Percentiles rank a stretch among this genome's conserved stretches.
Evolutionary conservation across 73 alveolate species (phyloP).

Genomic region (Paramecium sonneborni): DNA sequence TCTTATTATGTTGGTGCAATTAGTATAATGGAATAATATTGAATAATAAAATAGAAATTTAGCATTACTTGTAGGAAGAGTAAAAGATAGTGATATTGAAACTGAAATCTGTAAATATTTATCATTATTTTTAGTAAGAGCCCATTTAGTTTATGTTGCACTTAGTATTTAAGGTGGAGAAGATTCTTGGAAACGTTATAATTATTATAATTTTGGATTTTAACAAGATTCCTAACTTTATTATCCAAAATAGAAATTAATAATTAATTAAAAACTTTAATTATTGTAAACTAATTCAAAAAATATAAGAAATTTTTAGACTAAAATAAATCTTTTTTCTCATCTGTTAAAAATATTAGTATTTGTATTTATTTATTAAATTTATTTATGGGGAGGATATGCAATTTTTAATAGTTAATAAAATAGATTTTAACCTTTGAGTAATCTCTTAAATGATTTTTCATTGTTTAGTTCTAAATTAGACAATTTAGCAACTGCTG

Average conservation of each 20-base stretch:
- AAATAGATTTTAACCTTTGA: background rate
- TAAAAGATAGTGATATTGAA: background rate
- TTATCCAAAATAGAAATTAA: background rate
- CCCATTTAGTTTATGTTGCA: background rate
- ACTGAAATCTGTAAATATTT: background rate
- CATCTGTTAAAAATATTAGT: background rate
- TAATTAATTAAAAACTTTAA: background rate
- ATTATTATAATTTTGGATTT: background rate
- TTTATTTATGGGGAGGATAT: slow-evolving; percentile 29
- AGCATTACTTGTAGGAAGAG: background rate
- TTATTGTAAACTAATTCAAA: background rate
- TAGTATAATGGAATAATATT: background rate
- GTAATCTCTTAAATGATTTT: background rate
- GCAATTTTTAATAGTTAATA: background rate
- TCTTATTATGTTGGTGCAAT: background rate
- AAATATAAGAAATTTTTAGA: background rate
- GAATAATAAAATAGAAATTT: background rate
- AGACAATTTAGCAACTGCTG: background rate
- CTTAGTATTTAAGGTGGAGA: background rate
- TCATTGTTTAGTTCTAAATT: background rate
- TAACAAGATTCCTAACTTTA: background rate
- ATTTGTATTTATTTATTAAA: background rate
- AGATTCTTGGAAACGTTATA: background rate
- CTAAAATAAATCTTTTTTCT: background rate
- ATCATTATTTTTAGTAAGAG: background rate